phyloP scores from a whole-genome alignment of 441 rosid genomes.

The Adansonia grandidieri region DNA sequence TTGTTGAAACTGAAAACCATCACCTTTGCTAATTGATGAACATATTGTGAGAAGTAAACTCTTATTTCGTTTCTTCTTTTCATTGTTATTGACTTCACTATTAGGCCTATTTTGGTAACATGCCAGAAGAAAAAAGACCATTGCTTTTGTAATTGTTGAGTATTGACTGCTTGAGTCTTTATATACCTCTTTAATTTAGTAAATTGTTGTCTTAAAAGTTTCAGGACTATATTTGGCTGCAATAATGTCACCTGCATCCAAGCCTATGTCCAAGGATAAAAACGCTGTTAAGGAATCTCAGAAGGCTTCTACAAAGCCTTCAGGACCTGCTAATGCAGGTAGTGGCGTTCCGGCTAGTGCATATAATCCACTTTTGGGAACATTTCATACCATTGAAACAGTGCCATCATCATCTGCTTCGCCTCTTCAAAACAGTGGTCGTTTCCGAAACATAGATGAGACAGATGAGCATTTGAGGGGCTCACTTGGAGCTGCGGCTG shows the following conservation, averaged over 20 bases:
- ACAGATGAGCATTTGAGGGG: constrained; percentile 55
- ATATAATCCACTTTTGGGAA: constrained; percentile 67
- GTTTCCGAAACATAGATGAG: constrained; percentile 68
- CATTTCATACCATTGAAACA: constrained; percentile 67
- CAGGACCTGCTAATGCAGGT: constrained; percentile 47
- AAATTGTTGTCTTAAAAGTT: constrained; percentile 21
- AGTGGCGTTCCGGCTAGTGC: constrained; percentile 60
- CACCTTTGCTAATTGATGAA: not conserved
- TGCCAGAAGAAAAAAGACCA: not conserved
- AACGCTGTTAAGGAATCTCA: constrained; percentile 55
- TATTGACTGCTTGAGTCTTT: not conserved
- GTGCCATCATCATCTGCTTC: constrained; percentile 45
- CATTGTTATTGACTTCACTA: not conserved
- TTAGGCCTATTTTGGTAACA: not conserved
- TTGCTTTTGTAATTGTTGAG: not conserved
- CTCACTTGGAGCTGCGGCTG: constrained; percentile 49
- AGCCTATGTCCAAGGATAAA: constrained; percentile 65
- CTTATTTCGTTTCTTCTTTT: not conserved
- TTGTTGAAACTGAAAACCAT: not conserved
- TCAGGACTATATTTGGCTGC: constrained; percentile 40
- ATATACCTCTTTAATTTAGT: not conserved
- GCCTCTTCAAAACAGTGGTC: constrained; percentile 53
- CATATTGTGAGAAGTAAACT: not conserved
- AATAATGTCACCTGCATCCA: constrained; percentile 65
- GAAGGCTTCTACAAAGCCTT: constrained; percentile 47